These are phyloP conservation scores for Selaginella moellendorffii DNA, from an alignment of 75 land plant species.

Conservation along the genomic window DNA sequence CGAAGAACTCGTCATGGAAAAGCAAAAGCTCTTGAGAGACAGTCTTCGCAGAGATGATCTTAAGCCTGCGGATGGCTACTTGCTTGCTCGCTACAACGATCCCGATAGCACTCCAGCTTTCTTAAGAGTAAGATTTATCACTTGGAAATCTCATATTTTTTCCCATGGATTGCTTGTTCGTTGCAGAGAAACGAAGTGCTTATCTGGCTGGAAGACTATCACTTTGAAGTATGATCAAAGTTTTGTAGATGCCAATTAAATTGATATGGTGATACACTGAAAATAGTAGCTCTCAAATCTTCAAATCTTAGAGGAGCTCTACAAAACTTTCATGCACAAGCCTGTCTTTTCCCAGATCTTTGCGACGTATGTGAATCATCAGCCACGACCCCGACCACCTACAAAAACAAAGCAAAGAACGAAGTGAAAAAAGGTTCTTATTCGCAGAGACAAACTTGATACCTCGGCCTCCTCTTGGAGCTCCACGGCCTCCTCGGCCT, in stretches of 20 bases:
- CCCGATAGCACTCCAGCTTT: constrained; percentile 66
- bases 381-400: too few species aligned
- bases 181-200: constrained; percentile 82
- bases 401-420: too few species aligned
- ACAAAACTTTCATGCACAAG: too few species aligned
- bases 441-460: too few species aligned
- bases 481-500: constrained; percentile 6
- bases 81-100: constrained; percentile 94
- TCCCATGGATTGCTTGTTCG: constrained; percentile 1
- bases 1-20: constrained; percentile 48
- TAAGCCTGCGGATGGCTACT: constrained; percentile 41
- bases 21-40: constrained; percentile 38
- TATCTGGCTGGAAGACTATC: constrained; percentile 63
- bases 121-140: constrained; percentile 39
- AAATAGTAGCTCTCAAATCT: too few species aligned
- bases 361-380: too few species aligned
- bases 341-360: too few species aligned
- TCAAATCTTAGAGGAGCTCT: too few species aligned
- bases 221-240: constrained; percentile 14
- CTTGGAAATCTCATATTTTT: not conserved
- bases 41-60: constrained; percentile 46
- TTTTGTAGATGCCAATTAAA: too few species aligned
- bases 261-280: too few species aligned
- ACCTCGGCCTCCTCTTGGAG: constrained; percentile 3
- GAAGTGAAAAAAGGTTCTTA: too few species aligned